Percentiles rank a stretch among this genome's conserved stretches.
These are phyloP conservation scores for Oldenlandia corymbosa DNA, from an alignment of 257 asterid species.

Conservation along the genomic window DNA sequence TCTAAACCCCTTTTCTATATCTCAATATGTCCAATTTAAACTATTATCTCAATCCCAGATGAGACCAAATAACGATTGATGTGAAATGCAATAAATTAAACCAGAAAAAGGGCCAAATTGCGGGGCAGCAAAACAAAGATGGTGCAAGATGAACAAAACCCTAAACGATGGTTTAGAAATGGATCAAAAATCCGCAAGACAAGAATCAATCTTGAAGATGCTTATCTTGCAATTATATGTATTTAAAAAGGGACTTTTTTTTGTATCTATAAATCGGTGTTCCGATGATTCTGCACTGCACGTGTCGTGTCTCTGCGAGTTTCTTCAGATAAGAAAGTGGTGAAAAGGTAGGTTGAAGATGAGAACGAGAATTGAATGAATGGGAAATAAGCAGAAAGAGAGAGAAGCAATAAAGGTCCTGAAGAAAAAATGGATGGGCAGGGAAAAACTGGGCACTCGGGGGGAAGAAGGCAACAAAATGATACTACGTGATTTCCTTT, in stretches of 20 bases:
- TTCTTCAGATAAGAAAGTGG: not conserved
- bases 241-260: too few relatives aligned
- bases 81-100: not conserved
- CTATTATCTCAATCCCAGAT: not conserved
- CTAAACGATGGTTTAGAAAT: slow-evolving; percentile 17
- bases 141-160: slow-evolving; percentile 19
- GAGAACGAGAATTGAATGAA: slow-evolving; percentile 17
- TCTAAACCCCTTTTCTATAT: slow-evolving; percentile 18
- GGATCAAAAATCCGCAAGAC: slow-evolving; percentile 18
- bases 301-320: not conserved
- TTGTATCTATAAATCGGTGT: too few relatives aligned
- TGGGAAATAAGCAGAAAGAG: slow-evolving; percentile 7
- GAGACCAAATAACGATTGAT: too few relatives aligned
- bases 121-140: not conserved
- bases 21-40: not conserved
- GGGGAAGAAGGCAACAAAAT: slow-evolving; percentile 18
- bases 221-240: not conserved
- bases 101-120: not conserved
- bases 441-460: slow-evolving; percentile 1
- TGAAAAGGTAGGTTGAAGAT: slow-evolving; percentile 2
- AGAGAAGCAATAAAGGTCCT: slow-evolving; percentile 11
- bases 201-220: not conserved
- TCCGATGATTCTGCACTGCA: not conserved
- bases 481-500: too few relatives aligned
- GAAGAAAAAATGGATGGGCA: slow-evolving; percentile 20